These are phyloP conservation scores for Leptomonas pyrrhocoris DNA, from an alignment of 208 protist genomes.

Conservation along the genomic window DNA sequence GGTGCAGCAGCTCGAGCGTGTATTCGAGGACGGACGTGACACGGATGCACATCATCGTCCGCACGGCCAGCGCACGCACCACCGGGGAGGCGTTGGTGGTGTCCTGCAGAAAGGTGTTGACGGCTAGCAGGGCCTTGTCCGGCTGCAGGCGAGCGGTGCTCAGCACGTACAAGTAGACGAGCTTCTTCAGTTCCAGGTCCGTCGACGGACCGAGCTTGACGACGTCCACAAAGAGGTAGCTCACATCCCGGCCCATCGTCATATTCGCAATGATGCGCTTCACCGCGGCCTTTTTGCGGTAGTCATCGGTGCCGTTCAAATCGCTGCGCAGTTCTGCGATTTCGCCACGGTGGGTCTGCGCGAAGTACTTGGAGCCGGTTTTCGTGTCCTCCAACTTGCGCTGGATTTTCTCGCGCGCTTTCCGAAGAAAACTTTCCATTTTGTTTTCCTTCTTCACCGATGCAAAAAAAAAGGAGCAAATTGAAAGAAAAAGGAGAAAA, in stretches of 20 bases:
- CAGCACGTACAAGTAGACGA: constrained; percentile 99
- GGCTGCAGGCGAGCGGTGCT: constrained; percentile 99
- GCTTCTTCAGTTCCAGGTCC: constrained; percentile 99
- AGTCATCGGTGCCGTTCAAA: constrained; percentile 88
- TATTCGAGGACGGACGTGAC: constrained; percentile 98
- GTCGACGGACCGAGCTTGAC: constrained; percentile 98
- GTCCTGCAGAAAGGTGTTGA: constrained; percentile 99
- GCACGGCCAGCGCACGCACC: constrained; percentile 98
- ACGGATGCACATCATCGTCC: constrained; percentile 99
- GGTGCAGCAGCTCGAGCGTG: constrained; percentile 96
- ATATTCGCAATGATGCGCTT: constrained; percentile 99
- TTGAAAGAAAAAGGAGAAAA: constrained; percentile 2
- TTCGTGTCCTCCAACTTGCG: constrained; percentile 63
- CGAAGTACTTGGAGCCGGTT: constrained; percentile 74
- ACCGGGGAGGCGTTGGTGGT: constrained; percentile 94
- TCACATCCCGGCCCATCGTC: constrained; percentile 99
- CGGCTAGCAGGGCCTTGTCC: constrained; percentile 98
- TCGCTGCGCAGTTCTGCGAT: constrained; percentile 92
- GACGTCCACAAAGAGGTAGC: constrained; percentile 95
- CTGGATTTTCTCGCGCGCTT: constrained; percentile 80
- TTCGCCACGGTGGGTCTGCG: constrained; percentile 84
- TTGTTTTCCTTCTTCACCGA: neutral
- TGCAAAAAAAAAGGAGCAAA: too few species aligned
- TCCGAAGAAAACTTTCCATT: constrained; percentile 77
- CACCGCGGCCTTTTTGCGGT: constrained; percentile 95